Percentiles rank a stretch among this genome's conserved stretches.
These are phyloP conservation scores for Picochlorum sp. DNA, from an alignment of 139 green algal genomes.

Conservation along the genomic window DNA sequence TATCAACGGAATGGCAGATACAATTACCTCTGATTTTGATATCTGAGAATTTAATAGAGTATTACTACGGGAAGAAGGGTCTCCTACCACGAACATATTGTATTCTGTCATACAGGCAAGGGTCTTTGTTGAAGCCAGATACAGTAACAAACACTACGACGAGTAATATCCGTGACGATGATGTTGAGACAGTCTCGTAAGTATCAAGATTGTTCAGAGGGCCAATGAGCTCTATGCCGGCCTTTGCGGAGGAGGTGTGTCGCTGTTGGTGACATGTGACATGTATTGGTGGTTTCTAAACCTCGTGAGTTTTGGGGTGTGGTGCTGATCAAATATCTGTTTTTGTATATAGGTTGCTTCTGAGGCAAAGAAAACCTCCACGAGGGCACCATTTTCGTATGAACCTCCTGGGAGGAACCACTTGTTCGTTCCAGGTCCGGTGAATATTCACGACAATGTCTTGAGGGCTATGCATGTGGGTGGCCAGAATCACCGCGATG, in stretches of 20 bases:
- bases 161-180: neutral
- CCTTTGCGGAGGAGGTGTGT: slow-evolving; percentile 13
- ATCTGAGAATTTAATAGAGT: no score
- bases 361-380: neutral
- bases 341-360: no score
- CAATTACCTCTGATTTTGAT: no score
- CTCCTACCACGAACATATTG: no score
- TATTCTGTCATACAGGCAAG: no score
- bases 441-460: slow-evolving; percentile 93
- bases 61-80: no score
- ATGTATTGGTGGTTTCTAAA: neutral
- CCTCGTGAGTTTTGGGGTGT: no score
- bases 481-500: slow-evolving; percentile 85
- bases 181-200: neutral
- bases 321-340: no score
- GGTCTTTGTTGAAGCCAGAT: no score
- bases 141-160: no score
- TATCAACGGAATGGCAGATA: no score
- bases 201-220: slow-evolving; percentile 5
- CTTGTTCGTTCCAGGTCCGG: slow-evolving; percentile 88
- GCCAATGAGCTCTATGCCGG: slow-evolving; percentile 9
- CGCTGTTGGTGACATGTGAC: neutral
- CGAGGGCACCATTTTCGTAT: slow-evolving; percentile 49
- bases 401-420: slow-evolving; percentile 80
- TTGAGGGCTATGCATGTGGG: slow-evolving; percentile 78